A percentile compares a stretch with the other conserved stretches of the same genome.
phyloP scores from a whole-genome alignment of 331 rosid genomes.

The Quercus phellos region DNA sequence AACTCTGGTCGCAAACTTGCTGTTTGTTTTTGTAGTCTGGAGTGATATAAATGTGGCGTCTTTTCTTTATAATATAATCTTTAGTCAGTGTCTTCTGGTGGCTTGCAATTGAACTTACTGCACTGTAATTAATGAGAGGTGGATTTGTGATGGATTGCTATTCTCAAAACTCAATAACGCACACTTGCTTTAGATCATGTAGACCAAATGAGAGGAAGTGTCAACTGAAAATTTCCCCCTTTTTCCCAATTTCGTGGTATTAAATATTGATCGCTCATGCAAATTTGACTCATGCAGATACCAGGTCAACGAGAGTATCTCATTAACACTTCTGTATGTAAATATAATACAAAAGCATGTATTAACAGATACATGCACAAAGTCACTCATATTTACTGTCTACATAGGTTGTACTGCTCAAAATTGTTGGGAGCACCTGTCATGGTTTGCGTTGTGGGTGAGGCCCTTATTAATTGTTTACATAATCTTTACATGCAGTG shows the following conservation, averaged over 20 bases:
- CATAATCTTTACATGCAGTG: constrained; percentile 34
- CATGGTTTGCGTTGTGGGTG: neutral
- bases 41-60: neutral
- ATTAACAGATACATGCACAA: neutral
- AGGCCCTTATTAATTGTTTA: constrained; percentile 2
- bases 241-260: neutral
- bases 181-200: neutral
- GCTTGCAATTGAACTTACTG: neutral
- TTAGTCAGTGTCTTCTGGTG: neutral
- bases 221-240: neutral
- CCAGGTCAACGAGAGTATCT: neutral
- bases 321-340: neutral
- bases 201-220: neutral
- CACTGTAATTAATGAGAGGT: neutral
- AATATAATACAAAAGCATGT: neutral
- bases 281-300: neutral
- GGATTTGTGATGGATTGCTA: neutral
- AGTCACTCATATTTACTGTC: neutral
- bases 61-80: neutral
- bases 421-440: neutral
- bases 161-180: neutral
- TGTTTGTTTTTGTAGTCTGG: neutral
- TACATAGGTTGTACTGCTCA: neutral
- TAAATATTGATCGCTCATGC: neutral
- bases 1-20: neutral